phyloP scores from a whole-genome alignment of 2,329 filamentous ascomycete genomes.

The Ascochyta pisi region DNA sequence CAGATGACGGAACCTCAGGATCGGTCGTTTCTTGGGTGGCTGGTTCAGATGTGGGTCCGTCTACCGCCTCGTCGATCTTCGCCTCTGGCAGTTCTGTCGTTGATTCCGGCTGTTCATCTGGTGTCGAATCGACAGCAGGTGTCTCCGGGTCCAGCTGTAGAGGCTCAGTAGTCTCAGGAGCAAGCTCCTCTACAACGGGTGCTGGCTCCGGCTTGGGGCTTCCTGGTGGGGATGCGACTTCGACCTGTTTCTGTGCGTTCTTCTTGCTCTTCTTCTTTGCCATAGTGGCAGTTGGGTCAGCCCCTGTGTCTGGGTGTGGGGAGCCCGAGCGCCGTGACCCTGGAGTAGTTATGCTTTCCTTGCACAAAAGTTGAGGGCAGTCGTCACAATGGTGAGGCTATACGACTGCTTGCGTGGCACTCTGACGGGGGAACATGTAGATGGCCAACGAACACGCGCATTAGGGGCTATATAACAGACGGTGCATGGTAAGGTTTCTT shows the following conservation, averaged over 20 bases:
- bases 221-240: constrained; percentile 36
- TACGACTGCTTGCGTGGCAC: constrained; percentile 49
- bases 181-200: constrained; percentile 29
- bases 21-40: constrained; percentile 14
- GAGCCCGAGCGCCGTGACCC: constrained; percentile 18
- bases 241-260: constrained; percentile 37
- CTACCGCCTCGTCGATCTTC: constrained; percentile 26
- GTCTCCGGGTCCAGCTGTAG: constrained; percentile 27
- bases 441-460: constrained; percentile 41
- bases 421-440: constrained; percentile 39
- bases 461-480: constrained; percentile 45
- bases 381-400: constrained; percentile 34
- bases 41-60: constrained; percentile 28
- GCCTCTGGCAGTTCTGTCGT: constrained; percentile 26
- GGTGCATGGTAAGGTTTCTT: constrained; percentile 33
- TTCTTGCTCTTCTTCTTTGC: constrained; percentile 45
- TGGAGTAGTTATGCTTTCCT: constrained; percentile 32
- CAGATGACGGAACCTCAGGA: constrained; percentile 9
- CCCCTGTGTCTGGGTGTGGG: constrained; percentile 30
- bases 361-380: constrained; percentile 25
- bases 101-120: constrained; percentile 25
- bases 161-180: constrained; percentile 24
- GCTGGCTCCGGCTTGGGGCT: constrained; percentile 29
- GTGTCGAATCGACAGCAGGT: constrained; percentile 24
- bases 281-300: constrained; percentile 33